phyloP scores from a whole-genome alignment of 106 monocot genomes.

The Gastrodia elata region DNA sequence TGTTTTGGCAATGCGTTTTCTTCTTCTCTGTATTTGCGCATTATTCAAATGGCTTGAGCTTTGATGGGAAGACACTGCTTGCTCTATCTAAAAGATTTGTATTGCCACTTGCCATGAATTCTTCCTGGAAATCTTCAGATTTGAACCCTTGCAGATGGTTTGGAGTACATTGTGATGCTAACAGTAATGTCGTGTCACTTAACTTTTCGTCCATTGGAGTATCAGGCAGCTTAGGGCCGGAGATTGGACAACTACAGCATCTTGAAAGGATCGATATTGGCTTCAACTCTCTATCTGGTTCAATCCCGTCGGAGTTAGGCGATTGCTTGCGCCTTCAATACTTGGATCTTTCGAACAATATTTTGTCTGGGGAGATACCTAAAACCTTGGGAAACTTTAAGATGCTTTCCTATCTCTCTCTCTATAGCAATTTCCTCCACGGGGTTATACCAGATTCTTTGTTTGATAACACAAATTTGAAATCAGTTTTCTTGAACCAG shows the following conservation, averaged over 20 bases:
- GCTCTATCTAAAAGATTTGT: constrained; percentile 32
- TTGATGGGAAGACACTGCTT: constrained; percentile 41
- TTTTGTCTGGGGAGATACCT: constrained; percentile 56
- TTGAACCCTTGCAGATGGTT: constrained; percentile 45
- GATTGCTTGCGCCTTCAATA: constrained; percentile 40
- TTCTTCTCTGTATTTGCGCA: constrained; percentile 20
- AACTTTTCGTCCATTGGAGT: constrained; percentile 21
- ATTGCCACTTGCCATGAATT: constrained; percentile 29
- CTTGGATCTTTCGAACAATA: constrained; percentile 49
- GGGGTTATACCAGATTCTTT: constrained; percentile 47
- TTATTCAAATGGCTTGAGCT: constrained; percentile 25
- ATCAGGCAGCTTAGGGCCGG: constrained; percentile 43
- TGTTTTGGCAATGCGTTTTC: constrained; percentile 15
- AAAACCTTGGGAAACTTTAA: constrained; percentile 23
- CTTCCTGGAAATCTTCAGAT: constrained; percentile 50
- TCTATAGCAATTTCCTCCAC: constrained; percentile 38
- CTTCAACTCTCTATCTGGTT: constrained; percentile 28
- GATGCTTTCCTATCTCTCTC: constrained; percentile 27
- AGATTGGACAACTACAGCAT: constrained; percentile 33
- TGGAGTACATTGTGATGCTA: constrained; percentile 29
- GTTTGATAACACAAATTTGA: constrained; percentile 22
- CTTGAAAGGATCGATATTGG: constrained; percentile 30
- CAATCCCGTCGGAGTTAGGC: constrained; percentile 51
- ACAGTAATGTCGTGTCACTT: constrained; percentile 23
- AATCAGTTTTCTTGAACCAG: constrained; percentile 30